phyloP scores from a whole-genome alignment of 768 basidiomycete species.

The Lentinula boryana region DNA sequence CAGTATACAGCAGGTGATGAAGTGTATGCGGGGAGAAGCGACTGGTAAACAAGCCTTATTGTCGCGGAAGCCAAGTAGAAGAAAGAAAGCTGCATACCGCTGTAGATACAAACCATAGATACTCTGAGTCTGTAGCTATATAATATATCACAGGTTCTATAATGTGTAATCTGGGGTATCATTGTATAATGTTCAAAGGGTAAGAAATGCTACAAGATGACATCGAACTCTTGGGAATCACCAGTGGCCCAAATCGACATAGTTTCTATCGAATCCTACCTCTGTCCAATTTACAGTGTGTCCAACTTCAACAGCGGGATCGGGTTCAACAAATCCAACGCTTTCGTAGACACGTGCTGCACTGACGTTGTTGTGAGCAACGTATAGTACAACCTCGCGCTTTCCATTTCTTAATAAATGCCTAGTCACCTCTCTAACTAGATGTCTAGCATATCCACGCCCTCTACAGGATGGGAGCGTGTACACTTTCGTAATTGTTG shows the following conservation, averaged over 20 bases:
- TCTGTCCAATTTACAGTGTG: constrained; percentile 45
- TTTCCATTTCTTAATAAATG: constrained; percentile 25
- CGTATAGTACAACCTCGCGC: constrained; percentile 53
- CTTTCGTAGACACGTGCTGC: constrained; percentile 54
- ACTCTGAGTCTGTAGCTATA: too few species aligned
- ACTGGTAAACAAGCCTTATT: too few species aligned
- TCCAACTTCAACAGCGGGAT: constrained; percentile 32
- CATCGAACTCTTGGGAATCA: constrained; percentile 15
- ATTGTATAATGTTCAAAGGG: too few species aligned
- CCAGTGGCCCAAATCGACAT: constrained; percentile 62
- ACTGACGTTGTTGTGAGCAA: constrained; percentile 48
- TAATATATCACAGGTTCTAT: too few species aligned
- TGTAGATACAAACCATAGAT: too few species aligned
- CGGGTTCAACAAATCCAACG: constrained; percentile 62
- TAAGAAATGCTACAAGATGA: not conserved
- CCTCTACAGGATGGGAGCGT: constrained; percentile 50
- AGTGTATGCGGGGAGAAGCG: too few species aligned
- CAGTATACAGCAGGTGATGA: too few species aligned
- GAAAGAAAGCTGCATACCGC: too few species aligned
- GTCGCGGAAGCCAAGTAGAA: too few species aligned
- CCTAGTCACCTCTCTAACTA: constrained; percentile 52
- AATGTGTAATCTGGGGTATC: too few species aligned
- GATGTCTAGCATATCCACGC: constrained; percentile 52
- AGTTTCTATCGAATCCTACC: constrained; percentile 48
- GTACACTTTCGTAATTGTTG: constrained; percentile 69